Percentiles rank a stretch among this genome's conserved stretches.
phyloP scores from a whole-genome alignment of 768 basidiomycete genomes.

The Rubroboletus satanas region DNA sequence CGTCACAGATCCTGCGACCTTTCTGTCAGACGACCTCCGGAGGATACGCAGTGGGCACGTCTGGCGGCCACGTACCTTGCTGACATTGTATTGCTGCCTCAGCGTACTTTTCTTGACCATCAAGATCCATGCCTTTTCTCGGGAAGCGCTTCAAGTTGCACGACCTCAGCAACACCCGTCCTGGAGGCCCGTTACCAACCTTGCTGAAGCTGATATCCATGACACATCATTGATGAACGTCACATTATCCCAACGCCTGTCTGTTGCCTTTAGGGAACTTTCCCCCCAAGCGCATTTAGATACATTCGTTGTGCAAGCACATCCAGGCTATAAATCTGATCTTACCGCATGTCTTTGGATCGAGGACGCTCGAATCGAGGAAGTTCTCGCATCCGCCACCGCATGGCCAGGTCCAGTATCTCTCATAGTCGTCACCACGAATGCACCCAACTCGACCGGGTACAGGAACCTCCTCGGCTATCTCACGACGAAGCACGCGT shows the following conservation, averaged over 20 bases:
- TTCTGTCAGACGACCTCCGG: constrained; percentile 26
- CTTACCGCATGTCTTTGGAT: constrained; percentile 53
- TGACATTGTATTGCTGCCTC: constrained; percentile 39
- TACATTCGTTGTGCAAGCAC: constrained; percentile 34
- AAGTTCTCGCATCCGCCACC: constrained; percentile 34
- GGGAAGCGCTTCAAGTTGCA: not conserved
- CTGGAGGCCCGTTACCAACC: not conserved
- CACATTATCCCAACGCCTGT: constrained; percentile 33
- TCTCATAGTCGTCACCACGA: constrained; percentile 42
- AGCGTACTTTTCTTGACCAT: constrained; percentile 39
- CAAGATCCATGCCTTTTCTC: constrained; percentile 20
- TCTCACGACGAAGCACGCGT: constrained; percentile 3
- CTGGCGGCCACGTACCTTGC: constrained; percentile 31
- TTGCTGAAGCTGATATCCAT: not conserved
- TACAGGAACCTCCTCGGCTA: constrained; percentile 18
- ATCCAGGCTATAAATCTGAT: not conserved
- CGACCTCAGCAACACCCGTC: not conserved
- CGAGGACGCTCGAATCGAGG: constrained; percentile 33
- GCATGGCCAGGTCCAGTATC: constrained; percentile 52
- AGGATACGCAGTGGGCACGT: constrained; percentile 21
- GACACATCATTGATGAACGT: constrained; percentile 21
- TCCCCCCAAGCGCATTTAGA: constrained; percentile 29
- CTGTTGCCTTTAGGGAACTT: constrained; percentile 34
- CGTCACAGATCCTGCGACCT: constrained; percentile 18
- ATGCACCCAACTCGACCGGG: constrained; percentile 25